Evolutionary conservation across 768 basidiomycete species (phyloP), one percentile per base, ranked within the genome.

Genomic region (Hortiboletus campestris): DNA sequence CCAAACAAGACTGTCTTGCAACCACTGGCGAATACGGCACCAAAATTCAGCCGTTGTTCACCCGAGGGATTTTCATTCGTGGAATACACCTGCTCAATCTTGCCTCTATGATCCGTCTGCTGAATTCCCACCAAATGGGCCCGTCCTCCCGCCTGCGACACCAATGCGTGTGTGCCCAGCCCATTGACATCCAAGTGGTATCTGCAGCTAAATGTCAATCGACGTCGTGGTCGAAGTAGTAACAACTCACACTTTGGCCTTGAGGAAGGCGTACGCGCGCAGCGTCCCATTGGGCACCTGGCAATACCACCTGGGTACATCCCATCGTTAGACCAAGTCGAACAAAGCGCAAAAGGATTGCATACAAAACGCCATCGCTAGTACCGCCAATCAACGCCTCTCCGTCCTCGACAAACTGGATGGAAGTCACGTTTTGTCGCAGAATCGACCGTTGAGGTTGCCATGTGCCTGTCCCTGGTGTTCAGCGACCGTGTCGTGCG

Each of bases 371-470:
- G 12, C 87, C 87, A 61, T 89, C 86, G 50, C 77, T 78, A 29
- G 88, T 88, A 2, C 86, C 88, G 1, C 88, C 86, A 22, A 89
- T 71, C 43, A 89, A 71, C 46, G 82, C 84, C 36, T 76, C 75
- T 0, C 87, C 88, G 32, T 82, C 82, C 22, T 84, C 79, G 10
- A 86, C 75, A 63, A 89, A 88, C 60, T 75, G 77, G 55, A 89
- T 77, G 4, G 80, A 77, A 9, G 84, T 84, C 45, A 88, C 84
- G 51, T 86, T 84, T 58, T 80, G 82, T 49, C 85, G 78, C 51
- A 80, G 60, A 52, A 89, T 87, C 45, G 84, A 80, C 51, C 86
- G 77, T 55, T 88, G 84, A 1, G 77, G 69, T 56, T 81, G 78
- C 88, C 86, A 88, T 25, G 78, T 78, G 14, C 82, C 86, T 87